A percentile compares a stretch with the other conserved stretches of the same genome.
These are phyloP conservation scores for Peronospora farinosa DNA, from an alignment of 352 stramenopile genomes.

Conservation along the genomic window DNA sequence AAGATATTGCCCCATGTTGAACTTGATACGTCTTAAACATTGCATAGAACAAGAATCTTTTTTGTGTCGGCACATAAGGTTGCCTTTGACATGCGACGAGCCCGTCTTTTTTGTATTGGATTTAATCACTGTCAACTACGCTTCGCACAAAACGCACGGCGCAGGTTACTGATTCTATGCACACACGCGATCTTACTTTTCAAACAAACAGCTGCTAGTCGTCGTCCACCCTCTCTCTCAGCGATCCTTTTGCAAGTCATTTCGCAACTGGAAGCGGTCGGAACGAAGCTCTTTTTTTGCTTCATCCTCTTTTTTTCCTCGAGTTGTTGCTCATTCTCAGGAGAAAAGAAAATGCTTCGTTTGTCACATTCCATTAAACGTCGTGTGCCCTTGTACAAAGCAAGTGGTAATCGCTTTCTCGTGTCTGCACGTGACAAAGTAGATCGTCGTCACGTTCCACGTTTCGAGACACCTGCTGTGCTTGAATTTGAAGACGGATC, in stretches of 20 bases:
- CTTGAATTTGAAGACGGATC: conserved; percentile 82
- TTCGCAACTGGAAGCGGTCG: conserved; percentile 41
- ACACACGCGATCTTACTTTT: conserved; percentile 23
- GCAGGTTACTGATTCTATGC: conserved; percentile 29
- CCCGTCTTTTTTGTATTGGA: neutral
- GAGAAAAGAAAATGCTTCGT: conserved; percentile 44
- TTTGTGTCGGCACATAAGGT: neutral
- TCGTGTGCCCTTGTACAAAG: conserved; percentile 58
- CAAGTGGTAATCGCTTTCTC: conserved; percentile 57
- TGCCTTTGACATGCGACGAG: too few relatives aligned
- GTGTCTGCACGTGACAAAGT: conserved; percentile 57
- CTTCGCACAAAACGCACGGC: neutral
- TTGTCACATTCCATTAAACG: conserved; percentile 58
- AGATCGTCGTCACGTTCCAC: conserved; percentile 65
- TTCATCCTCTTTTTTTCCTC: neutral
- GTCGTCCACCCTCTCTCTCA: neutral
- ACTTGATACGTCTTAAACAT: too few relatives aligned
- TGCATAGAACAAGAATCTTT: too few relatives aligned
- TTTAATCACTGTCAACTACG: conserved; percentile 16
- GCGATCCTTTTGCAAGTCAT: conserved; percentile 13
- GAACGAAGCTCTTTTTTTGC: conserved; percentile 11
- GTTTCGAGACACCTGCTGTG: conserved; percentile 77
- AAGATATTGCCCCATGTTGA: too few relatives aligned
- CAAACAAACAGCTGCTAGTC: neutral
- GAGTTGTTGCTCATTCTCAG: neutral